These are phyloP conservation scores for Chrysanthemum makinoi DNA, from an alignment of 129 eudicot species.

Conservation along the genomic window DNA sequence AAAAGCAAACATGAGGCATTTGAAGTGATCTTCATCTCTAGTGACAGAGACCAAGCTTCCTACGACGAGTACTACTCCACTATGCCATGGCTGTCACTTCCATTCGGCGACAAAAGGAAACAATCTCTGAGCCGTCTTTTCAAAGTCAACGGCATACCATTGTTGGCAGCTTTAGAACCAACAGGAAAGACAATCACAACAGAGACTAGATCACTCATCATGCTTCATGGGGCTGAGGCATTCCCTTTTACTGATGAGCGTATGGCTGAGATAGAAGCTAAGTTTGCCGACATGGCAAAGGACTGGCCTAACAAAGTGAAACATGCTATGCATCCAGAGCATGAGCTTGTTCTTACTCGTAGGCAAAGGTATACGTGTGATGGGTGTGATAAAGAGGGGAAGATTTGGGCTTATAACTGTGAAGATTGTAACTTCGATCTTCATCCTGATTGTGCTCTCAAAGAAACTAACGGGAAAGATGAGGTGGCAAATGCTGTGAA, in stretches of 20 bases:
- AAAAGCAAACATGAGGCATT: conserved; percentile 49
- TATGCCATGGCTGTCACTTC: conserved; percentile 93
- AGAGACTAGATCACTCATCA: conserved; percentile 61
- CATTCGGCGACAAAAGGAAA: conserved; percentile 66
- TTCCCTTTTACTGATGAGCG: conserved; percentile 79
- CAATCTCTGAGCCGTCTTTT: conserved; percentile 48
- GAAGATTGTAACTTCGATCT: conserved; percentile 72
- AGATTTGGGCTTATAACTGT: conserved; percentile 57
- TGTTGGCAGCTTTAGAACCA: conserved; percentile 63
- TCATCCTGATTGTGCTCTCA: conserved; percentile 72
- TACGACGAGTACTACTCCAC: conserved; percentile 62
- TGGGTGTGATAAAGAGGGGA: conserved; percentile 58
- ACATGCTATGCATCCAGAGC: conserved; percentile 51
- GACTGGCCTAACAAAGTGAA: conserved; percentile 74
- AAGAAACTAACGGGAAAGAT: conserved; percentile 27
- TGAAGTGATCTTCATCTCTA: conserved; percentile 73
- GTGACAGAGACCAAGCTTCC: conserved; percentile 63
- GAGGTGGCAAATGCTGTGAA: conserved; percentile 23
- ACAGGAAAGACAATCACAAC: conserved; percentile 67
- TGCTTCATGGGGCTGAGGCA: conserved; percentile 68
- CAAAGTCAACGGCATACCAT: conserved; percentile 68
- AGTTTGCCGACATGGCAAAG: conserved; percentile 63
- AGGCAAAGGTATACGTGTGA: conserved; percentile 48
- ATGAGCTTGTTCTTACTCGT: conserved; percentile 66
- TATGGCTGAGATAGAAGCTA: conserved; percentile 59